Base-by-base conservation (phyloP, 495 filamentous ascomycete genomes). In the Xylaria telfairii region DNA sequence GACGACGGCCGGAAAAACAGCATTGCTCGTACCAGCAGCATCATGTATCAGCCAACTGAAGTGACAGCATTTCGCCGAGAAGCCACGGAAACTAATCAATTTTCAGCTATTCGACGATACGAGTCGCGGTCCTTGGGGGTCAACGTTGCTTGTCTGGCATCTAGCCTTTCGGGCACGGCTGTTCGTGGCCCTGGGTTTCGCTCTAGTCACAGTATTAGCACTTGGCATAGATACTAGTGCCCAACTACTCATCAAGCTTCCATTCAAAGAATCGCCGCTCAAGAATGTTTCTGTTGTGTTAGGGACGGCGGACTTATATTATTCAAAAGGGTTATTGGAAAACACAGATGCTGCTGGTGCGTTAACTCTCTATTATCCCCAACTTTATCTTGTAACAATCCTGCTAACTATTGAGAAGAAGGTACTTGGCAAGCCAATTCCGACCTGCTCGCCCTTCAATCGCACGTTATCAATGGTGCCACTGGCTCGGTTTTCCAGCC, bases 21-120 rank as follows among this genome's bases (percentile, higher is more conserved):
- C 73, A 1, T 66, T 85, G 75, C 74, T 80, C 30, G 75, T 83
- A 26, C 71, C 79, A 9, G 70, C 83, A 26, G 75, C 78, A 4
- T 80, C 80, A 41, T 79, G 74, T 42, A 65, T 87, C 47, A 79
- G 78, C n/a, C 83, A 85, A 71, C 76, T 84, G 12, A 87, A 87
- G 72, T 85, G 83, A 82, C 78, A 79, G 2, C 83, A 84, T 78
- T 85, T 83, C 67, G 75, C 28, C n/a, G 28, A 74, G 13, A 59
- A 71, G 7, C 74, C 77, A n/a, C 77, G 77, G 53, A 75, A 75
- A 51, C 68, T 87, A 21, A 74, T 73, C 28, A 81, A 85, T 64
- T 74, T 86, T 46, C 76, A 82, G 37, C 54, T 79, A 13, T 78
- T 84, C 32, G 85, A 87, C 67, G 80, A 81, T 42, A 83, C 84